Conservation (phyloP, 805 yeast species). For the Candida railenensis region DNA sequence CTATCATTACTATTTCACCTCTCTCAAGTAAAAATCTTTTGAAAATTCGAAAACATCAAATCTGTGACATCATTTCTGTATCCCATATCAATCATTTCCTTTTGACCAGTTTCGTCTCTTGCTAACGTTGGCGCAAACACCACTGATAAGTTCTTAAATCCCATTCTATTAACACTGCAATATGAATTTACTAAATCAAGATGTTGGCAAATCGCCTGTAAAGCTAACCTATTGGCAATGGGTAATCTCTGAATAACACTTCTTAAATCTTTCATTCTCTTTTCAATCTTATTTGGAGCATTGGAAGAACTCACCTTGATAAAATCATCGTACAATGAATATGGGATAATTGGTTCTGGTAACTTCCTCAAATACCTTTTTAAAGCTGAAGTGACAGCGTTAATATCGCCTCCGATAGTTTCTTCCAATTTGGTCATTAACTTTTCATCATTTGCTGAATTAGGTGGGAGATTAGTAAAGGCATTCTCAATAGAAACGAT, state of each 20-base stretch:
- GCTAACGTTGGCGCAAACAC: slow-evolving; percentile 94
- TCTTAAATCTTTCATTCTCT: slow-evolving; percentile 42
- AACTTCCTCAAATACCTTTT: slow-evolving; percentile 83
- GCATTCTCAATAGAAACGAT: slow-evolving; percentile 49
- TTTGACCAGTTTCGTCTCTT: slow-evolving; percentile 73
- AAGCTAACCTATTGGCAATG: slow-evolving; percentile 57
- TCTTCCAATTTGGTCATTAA: slow-evolving; percentile 31
- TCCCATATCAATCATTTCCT: slow-evolving; percentile 84
- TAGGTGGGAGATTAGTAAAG: slow-evolving; percentile 27
- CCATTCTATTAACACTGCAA: slow-evolving; percentile 73
- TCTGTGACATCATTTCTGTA: slow-evolving; percentile 77
- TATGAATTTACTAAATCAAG: slow-evolving; percentile 56
- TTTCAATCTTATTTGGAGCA: slow-evolving; percentile 19
- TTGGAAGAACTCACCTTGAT: slow-evolving; percentile 49
- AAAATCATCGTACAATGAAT: slow-evolving; percentile 61
- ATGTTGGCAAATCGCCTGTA: slow-evolving; percentile 62
- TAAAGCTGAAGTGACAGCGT: slow-evolving; percentile 82
- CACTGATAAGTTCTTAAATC: slow-evolving; percentile 74
- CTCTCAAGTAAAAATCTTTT: slow-evolving; percentile 27
- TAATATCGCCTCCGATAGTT: slow-evolving; percentile 61
- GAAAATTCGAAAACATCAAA: slow-evolving; percentile 55
- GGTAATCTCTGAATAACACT: slow-evolving; percentile 58
- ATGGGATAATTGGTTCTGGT: slow-evolving; percentile 83
- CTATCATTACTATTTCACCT: neutral
- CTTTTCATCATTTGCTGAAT: slow-evolving; percentile 31